A percentile compares a stretch with the other conserved stretches of the same genome.
phyloP scores from a whole-genome alignment of 345 rosid genomes.

The Draba incana region DNA sequence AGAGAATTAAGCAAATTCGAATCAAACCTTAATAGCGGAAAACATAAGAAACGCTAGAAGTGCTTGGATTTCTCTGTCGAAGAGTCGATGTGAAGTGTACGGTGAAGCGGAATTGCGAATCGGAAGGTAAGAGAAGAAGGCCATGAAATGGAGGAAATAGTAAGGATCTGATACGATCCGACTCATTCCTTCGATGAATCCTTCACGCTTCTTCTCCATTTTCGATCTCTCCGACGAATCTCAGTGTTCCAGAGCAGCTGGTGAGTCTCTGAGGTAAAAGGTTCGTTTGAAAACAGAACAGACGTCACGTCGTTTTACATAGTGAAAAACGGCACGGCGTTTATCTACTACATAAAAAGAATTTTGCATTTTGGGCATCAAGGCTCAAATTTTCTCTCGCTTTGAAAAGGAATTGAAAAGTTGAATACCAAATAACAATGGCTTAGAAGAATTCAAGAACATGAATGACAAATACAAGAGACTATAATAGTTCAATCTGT shows the following conservation, averaged over 20 bases:
- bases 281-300: constrained; percentile 3
- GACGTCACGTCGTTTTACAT: constrained; percentile 33
- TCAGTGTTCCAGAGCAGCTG: too few relatives aligned
- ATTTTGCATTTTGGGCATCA: too few relatives aligned
- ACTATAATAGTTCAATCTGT: constrained; percentile 6
- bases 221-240: constrained; percentile 10
- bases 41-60: constrained; percentile 59
- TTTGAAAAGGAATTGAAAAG: neutral
- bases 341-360: neutral
- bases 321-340: constrained; percentile 25
- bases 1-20: neutral
- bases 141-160: constrained; percentile 67
- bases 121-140: constrained; percentile 74
- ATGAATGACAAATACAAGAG: constrained; percentile 1
- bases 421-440: neutral
- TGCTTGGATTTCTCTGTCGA: constrained; percentile 84
- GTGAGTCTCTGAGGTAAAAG: neutral
- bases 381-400: neutral
- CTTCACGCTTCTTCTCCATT: constrained; percentile 41
- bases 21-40: constrained; percentile 60
- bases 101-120: constrained; percentile 67
- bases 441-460: neutral
- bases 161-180: constrained; percentile 68
- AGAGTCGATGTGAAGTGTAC: constrained; percentile 40
- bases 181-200: constrained; percentile 51